A percentile compares a stretch with the other conserved stretches of the same genome.
Conservation (phyloP, 2,329 filamentous ascomycete species). For the Ascochyta pisi region DNA sequence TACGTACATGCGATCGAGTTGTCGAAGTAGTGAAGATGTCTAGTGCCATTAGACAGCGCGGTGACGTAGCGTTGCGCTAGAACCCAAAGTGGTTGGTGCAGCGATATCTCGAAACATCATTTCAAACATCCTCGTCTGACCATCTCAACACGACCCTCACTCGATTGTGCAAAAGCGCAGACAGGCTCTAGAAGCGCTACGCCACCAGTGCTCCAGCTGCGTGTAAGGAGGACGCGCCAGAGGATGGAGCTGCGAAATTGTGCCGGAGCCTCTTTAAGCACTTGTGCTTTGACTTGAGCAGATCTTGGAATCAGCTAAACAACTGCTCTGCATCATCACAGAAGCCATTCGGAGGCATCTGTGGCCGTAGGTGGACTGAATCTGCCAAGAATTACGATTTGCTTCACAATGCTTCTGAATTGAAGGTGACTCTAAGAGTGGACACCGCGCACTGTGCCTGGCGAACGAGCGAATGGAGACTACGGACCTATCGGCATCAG, state of each 20-base stretch:
- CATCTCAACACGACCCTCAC: slow-evolving; percentile 10
- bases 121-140: slow-evolving; percentile 40
- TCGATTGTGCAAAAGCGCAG: neutral
- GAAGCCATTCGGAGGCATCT: neutral
- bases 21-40: neutral
- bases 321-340: neutral
- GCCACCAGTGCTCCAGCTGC: neutral
- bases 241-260: neutral
- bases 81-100: neutral
- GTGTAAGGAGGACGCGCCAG: neutral
- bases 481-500: slow-evolving; percentile 23
- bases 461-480: slow-evolving; percentile 13
- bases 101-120: slow-evolving; percentile 30
- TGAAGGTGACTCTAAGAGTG: slow-evolving; percentile 2
- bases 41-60: too few relatives aligned
- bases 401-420: slow-evolving; percentile 22
- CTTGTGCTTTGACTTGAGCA: neutral
- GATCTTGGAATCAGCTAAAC: neutral
- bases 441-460: slow-evolving; percentile 7
- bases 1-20: neutral
- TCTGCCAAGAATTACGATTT: slow-evolving; percentile 4
- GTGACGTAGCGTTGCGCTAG: neutral
- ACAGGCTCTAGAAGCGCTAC: neutral
- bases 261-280: neutral
- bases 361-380: neutral